Evolutionary conservation across 2,329 filamentous ascomycete species (phyloP), one percentile per base, ranked within the genome.

Genomic region (Calonectria leucothoes): DNA sequence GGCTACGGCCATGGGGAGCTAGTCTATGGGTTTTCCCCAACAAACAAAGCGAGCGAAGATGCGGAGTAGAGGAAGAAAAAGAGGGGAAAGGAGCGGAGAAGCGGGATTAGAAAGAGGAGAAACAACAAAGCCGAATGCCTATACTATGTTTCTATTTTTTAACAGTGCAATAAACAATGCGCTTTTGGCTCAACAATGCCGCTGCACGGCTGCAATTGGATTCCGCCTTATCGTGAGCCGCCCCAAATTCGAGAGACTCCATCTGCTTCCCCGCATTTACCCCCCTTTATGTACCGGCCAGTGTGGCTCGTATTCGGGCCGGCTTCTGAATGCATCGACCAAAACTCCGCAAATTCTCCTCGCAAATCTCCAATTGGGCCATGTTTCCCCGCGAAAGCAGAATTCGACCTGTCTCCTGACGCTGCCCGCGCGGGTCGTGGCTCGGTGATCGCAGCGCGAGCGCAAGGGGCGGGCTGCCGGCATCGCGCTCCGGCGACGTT

Each of bases 271-370:
- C 35, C 61, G 49, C 49, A 64, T 23, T 59, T 29, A 17, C 20
- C 27, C 35, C 33, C n/a, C 31, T 39, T 25, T 10, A 64, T 6
- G n/a, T 64, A 45, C 61, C 51, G 61, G 27, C 49, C 33, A 31
- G 49, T 35, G 29, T 39, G 23, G 14, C 23, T 57, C 48, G 69
- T 49, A 71, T 66, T 71, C 69, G 69, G 69, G 51, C 69, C 69
- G 69, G 68, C 49, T 65, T 65, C 59, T 35, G 69, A 33, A 61
- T 33, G 31, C 51, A 71, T 31, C 39, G 20, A 23, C 25, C 17
- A 10, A n/a, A 42, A 42, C 59, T 64, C 59, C 59, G 59, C 59
- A 64, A 45, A 39, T 27, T 42, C 37, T 33, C 17, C 20, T 31
- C 10, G 25, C 29, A 33, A 29, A 48, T 45, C 59, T 48, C 25